Evolutionary conservation across 225 moss, liverwort and hornwort genomes (phyloP).

Genomic region (Pseudoscleropodium purum): DNA sequence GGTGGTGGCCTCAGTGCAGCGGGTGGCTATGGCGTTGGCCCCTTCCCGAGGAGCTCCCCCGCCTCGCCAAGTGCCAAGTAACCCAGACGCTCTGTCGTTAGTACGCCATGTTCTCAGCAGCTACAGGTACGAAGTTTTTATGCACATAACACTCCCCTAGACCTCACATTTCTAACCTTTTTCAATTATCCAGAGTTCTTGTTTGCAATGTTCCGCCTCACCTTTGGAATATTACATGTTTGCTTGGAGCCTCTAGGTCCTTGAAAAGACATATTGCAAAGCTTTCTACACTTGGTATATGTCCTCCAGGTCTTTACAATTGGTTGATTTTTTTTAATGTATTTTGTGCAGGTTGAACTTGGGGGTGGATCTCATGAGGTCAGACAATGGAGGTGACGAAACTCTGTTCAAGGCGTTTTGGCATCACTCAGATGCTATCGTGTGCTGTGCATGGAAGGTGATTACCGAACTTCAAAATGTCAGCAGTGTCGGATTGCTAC

Average conservation of each 20-base stretch:
- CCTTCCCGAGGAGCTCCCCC: constrained; percentile 63
- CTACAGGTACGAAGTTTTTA: constrained; percentile 43
- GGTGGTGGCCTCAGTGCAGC: constrained; percentile 92
- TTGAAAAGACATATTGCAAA: neutral
- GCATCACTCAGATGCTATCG: constrained; percentile 34
- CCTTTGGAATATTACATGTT: neutral
- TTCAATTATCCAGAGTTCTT: neutral
- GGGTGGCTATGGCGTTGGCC: constrained; percentile 91
- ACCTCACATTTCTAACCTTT: neutral
- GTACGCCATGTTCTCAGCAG: constrained; percentile 73
- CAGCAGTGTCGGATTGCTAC: neutral
- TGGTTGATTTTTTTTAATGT: neutral
- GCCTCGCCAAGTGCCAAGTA: constrained; percentile 52
- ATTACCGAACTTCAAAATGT: neutral
- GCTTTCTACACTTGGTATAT: neutral
- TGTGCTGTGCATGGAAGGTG: constrained; percentile 98
- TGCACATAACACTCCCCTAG: neutral
- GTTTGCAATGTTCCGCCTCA: neutral
- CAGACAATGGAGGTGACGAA: constrained; percentile 58
- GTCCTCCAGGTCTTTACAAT: neutral
- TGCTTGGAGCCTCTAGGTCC: neutral
- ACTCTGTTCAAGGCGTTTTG: constrained; percentile 37
- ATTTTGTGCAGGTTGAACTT: constrained; percentile 48
- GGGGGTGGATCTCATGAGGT: constrained; percentile 69
- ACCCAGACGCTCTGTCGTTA: constrained; percentile 73